Evolutionary conservation across 2,329 filamentous ascomycete species (phyloP), one percentile per base, ranked within the genome.

Genomic region (Malbranchea cinnamomea): DNA sequence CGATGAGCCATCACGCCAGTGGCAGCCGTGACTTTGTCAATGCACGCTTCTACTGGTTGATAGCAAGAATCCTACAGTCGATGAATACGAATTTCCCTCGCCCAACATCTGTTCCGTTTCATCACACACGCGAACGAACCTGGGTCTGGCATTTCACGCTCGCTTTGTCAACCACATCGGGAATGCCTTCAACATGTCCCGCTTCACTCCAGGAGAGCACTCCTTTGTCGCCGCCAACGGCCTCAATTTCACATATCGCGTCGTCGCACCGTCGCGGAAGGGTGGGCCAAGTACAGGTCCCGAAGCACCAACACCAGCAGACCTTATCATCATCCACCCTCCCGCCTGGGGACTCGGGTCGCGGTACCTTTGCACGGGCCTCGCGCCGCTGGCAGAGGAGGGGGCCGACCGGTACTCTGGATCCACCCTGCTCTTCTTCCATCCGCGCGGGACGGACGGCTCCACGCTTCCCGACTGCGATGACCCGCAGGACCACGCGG

Each of bases 301-400:
- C 24, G 22, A 19, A 18, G 20, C 32, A 30, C 28, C 28, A 29
- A n/a, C n/a, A n/a, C n/a, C n/a, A n/a, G n/a, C n/a, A n/a, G n/a
- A n/a, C n/a, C 34, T 34, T n/a, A 11, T 45, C 11, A 14, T 44
- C 12, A 33, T 41, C 19, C 42, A 47, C 27, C 41, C 38, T 26
- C 43, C 44, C 11, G 42, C 39, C 26, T 47, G 44, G 44, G 42
- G 43, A 8, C 23, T 45, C 11, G 43, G 43, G 10, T 39, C 42
- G 2, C 17, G 15, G 11, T 46, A 47, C 29, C 41, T 47, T 17
- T 30, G 41, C 32, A 23, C 16, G 9, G 41, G 35, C 11, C 36
- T 45, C 4, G 17, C 34, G 3, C 35, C 38, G 6, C 31, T 46
- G 14, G 31, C 36, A 17, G 5, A 23, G 9, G 21, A 35, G 6